Percentiles rank a stretch among this genome's conserved stretches.
Conservation (phyloP, 2,329 filamentous ascomycete genomes). For the Pseudogymnoascus sp. region DNA sequence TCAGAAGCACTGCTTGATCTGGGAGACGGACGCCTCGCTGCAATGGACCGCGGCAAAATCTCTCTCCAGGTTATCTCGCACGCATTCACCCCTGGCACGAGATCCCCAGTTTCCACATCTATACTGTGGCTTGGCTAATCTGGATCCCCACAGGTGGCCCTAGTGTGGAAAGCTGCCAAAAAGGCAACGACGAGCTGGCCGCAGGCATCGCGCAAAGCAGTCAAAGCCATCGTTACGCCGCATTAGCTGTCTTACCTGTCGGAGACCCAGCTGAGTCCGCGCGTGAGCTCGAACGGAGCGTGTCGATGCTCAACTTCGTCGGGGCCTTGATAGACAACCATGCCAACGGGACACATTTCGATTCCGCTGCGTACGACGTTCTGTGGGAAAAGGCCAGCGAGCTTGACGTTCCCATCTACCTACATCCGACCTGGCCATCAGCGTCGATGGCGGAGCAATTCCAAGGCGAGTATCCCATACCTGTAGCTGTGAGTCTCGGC, state of each 20-base stretch:
- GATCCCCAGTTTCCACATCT: not conserved
- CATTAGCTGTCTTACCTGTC: constrained; percentile 35
- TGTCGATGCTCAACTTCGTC: constrained; percentile 36
- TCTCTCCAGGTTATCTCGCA: constrained; percentile 24
- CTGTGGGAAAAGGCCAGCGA: constrained; percentile 29
- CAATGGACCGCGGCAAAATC: constrained; percentile 20
- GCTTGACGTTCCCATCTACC: constrained; percentile 33
- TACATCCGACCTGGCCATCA: constrained; percentile 28
- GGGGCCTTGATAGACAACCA: constrained; percentile 39
- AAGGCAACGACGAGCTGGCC: constrained; percentile 26
- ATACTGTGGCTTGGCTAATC: not conserved
- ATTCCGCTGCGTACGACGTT: constrained; percentile 34
- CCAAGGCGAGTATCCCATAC: constrained; percentile 20
- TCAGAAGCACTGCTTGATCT: constrained; percentile 12
- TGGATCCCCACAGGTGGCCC: not conserved
- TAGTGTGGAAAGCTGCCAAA: not conserved
- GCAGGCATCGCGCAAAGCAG: constrained; percentile 21
- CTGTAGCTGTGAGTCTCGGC: constrained; percentile 27
- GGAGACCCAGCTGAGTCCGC: constrained; percentile 29
- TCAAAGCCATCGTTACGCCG: constrained; percentile 29
- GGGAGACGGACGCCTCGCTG: constrained; percentile 15
- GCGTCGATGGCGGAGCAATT: constrained; percentile 20
- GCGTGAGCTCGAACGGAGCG: constrained; percentile 29
- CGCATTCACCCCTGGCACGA: constrained; percentile 13
- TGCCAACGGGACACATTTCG: constrained; percentile 18